phyloP scores from a whole-genome alignment of 345 rosid genomes.

The Dipteronia dyeriana region DNA sequence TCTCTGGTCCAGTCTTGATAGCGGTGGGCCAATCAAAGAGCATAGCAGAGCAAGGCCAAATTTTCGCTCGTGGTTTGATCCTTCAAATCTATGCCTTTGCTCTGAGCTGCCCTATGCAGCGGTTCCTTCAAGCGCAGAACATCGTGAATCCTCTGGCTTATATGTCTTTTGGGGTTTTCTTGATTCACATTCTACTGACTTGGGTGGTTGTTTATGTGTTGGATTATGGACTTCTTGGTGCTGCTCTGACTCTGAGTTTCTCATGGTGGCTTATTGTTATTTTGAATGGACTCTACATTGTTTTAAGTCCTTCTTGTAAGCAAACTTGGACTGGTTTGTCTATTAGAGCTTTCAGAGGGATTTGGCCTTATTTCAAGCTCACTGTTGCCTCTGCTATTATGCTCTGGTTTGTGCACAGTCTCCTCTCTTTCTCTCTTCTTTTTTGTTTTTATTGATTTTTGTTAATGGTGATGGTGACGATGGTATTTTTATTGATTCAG shows the following conservation, averaged over 20 bases:
- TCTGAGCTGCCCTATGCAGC: slow-evolving; percentile 77
- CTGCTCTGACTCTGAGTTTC: slow-evolving; percentile 62
- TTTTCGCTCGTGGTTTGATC: slow-evolving; percentile 73
- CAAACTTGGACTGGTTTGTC: slow-evolving; percentile 89
- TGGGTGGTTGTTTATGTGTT: slow-evolving; percentile 61
- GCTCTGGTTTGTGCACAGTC: slow-evolving; percentile 60
- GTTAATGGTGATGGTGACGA: slow-evolving; percentile 1
- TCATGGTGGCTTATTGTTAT: slow-evolving; percentile 84
- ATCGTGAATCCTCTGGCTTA: slow-evolving; percentile 88
- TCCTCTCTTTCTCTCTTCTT: not conserved
- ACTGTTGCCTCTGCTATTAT: slow-evolving; percentile 84
- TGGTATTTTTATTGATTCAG: slow-evolving; percentile 33
- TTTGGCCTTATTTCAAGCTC: slow-evolving; percentile 95
- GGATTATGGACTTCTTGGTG: slow-evolving; percentile 69
- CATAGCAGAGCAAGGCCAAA: slow-evolving; percentile 68
- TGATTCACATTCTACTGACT: slow-evolving; percentile 62
- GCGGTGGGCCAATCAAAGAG: slow-evolving; percentile 63
- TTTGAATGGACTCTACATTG: slow-evolving; percentile 54
- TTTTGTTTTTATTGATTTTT: not conserved
- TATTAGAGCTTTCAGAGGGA: slow-evolving; percentile 56
- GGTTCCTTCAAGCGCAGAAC: slow-evolving; percentile 96
- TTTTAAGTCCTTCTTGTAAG: slow-evolving; percentile 67
- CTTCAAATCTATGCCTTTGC: slow-evolving; percentile 88
- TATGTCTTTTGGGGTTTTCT: slow-evolving; percentile 72
- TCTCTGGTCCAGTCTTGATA: slow-evolving; percentile 51